Evolutionary conservation across 2,329 filamentous ascomycete genomes (phyloP).

Genomic region (Fusarium buxicola): DNA sequence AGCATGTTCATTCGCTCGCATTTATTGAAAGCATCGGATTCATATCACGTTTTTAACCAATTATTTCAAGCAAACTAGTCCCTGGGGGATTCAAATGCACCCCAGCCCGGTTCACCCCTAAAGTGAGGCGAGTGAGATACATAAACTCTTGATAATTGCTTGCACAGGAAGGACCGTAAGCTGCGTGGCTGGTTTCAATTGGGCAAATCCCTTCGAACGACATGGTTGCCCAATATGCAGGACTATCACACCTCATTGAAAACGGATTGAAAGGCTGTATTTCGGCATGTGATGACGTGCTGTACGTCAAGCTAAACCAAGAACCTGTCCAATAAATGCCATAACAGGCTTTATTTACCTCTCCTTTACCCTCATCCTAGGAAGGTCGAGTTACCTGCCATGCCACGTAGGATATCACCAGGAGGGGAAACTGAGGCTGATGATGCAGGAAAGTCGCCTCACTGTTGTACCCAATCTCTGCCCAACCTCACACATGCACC

Average conservation of each 20-base stretch:
- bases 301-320: not conserved
- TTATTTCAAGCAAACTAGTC: too few species aligned
- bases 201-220: not conserved
- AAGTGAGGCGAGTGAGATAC: conserved; percentile 1
- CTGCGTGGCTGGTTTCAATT: conserved; percentile 6
- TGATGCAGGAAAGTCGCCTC: conserved; percentile 3
- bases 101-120: too few species aligned
- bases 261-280: not conserved
- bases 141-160: not conserved
- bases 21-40: too few species aligned
- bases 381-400: not conserved
- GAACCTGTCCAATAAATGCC: not conserved
- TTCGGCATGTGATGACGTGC: not conserved
- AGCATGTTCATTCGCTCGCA: too few species aligned
- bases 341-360: not conserved
- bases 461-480: conserved; percentile 8
- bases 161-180: not conserved
- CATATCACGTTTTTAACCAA: too few species aligned
- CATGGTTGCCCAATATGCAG: not conserved
- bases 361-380: not conserved
- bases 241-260: not conserved
- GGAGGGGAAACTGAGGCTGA: not conserved
- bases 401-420: not conserved
- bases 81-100: too few species aligned
- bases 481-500: conserved; percentile 5